These are phyloP conservation scores for Sechiopsis laciniata DNA, from an alignment of 306 rosid genomes.

Conservation along the genomic window DNA sequence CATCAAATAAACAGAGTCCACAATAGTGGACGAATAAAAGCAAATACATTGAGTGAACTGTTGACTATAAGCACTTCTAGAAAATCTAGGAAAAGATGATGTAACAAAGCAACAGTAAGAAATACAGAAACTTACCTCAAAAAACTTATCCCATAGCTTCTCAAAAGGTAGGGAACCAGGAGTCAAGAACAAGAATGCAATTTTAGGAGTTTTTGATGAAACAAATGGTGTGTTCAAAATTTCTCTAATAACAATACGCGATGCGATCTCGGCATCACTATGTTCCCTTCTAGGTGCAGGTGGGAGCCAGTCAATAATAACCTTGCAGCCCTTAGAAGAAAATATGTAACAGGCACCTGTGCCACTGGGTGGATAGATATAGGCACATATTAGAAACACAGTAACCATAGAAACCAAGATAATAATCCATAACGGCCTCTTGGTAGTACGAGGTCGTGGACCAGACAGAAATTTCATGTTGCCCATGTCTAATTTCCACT, in stretches of 20 bases:
- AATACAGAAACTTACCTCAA: conserved; percentile 53
- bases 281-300: conserved; percentile 68
- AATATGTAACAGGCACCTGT: conserved; percentile 68
- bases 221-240: conserved; percentile 49
- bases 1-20: neutral
- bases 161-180: conserved; percentile 85
- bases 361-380: conserved; percentile 68
- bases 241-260: conserved; percentile 67
- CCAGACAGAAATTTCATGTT: conserved; percentile 73
- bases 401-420: conserved; percentile 75
- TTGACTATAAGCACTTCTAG: neutral
- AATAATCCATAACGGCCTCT: conserved; percentile 86
- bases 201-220: conserved; percentile 47
- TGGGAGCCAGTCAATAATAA: conserved; percentile 74
- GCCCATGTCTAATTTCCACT: conserved; percentile 67
- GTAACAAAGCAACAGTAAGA: neutral
- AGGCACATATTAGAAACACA: conserved; percentile 66
- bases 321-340: conserved; percentile 76
- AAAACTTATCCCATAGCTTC: conserved; percentile 89
- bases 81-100: conserved; percentile 6
- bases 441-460: conserved; percentile 76
- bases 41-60: neutral
- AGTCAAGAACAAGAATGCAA: conserved; percentile 92
- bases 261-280: conserved; percentile 77
- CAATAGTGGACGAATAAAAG: neutral